A percentile compares a stretch with the other conserved stretches of the same genome.
Conservation (phyloP, 306 rosid species). For the Potentilla sterilis region DNA sequence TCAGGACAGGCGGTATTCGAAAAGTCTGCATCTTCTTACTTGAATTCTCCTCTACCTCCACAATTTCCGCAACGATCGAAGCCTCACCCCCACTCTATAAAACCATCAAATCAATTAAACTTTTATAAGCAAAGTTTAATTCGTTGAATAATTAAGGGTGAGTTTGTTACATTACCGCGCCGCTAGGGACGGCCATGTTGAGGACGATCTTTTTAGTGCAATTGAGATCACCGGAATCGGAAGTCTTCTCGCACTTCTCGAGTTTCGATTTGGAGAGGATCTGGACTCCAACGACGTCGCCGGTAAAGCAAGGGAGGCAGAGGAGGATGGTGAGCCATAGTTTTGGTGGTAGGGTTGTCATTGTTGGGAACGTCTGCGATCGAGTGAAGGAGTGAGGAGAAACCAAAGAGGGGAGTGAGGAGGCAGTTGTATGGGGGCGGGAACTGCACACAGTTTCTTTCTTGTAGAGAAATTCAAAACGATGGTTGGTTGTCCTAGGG, state of each 20-base stretch:
- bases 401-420: no score
- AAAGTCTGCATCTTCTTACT: conserved; percentile 75
- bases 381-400: no score
- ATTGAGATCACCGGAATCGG: conserved; percentile 59
- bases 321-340: conserved; percentile 19
- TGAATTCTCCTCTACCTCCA: conserved; percentile 85
- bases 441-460: no score
- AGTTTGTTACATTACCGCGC: conserved; percentile 45
- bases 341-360: conserved; percentile 15
- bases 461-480: no score
- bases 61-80: conserved; percentile 82
- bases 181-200: conserved; percentile 86
- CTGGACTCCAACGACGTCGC: conserved; percentile 44
- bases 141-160: background rate
- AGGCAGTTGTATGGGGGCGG: no score
- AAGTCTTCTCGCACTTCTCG: conserved; percentile 75
- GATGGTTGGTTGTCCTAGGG: no score
- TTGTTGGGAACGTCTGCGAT: background rate
- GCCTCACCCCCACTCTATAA: conserved; percentile 84
- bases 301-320: conserved; percentile 26
- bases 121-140: no score
- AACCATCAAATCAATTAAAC: background rate
- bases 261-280: conserved; percentile 91
- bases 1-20: conserved; percentile 65
- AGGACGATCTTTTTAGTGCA: conserved; percentile 79